Evolutionary conservation across 768 basidiomycete genomes (phyloP).

Genomic region (Agrocybe chaxingu): DNA sequence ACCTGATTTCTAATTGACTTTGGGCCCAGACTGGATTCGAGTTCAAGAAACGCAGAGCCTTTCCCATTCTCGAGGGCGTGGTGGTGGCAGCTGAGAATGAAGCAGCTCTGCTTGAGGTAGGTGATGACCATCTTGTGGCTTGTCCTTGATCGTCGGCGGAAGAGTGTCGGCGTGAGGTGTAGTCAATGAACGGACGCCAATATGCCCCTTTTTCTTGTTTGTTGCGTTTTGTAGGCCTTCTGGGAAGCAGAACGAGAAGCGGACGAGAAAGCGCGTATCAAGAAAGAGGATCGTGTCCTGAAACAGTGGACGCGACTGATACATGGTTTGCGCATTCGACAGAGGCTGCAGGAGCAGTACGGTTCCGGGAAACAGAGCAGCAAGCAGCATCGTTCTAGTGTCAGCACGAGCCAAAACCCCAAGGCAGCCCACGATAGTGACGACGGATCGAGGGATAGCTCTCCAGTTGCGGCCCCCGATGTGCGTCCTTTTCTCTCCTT

Average conservation of each 20-base stretch:
- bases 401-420: too few relatives aligned
- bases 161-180: too few relatives aligned
- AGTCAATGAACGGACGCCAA: not conserved
- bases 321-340: constrained; percentile 82
- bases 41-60: constrained; percentile 89
- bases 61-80: constrained; percentile 81
- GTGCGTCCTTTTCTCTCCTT: constrained; percentile 10
- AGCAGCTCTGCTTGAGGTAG: constrained; percentile 56
- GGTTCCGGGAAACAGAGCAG: constrained; percentile 25
- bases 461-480: constrained; percentile 6
- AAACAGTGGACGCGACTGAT: constrained; percentile 89
- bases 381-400: constrained; percentile 5
- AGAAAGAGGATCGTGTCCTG: constrained; percentile 74
- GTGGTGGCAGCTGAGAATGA: constrained; percentile 86
- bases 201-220: constrained; percentile 6
- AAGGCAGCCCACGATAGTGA: constrained; percentile 2
- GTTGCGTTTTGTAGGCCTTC: constrained; percentile 59
- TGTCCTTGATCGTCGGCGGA: not conserved
- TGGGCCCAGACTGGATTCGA: constrained; percentile 83
- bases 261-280: constrained; percentile 71
- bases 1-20: constrained; percentile 7
- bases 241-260: constrained; percentile 77
- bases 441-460: constrained; percentile 8
- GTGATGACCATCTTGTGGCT: constrained; percentile 34
- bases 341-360: constrained; percentile 81